Evolutionary conservation across 768 basidiomycete species (phyloP).

Genomic region (Sarcodon aspratus): DNA sequence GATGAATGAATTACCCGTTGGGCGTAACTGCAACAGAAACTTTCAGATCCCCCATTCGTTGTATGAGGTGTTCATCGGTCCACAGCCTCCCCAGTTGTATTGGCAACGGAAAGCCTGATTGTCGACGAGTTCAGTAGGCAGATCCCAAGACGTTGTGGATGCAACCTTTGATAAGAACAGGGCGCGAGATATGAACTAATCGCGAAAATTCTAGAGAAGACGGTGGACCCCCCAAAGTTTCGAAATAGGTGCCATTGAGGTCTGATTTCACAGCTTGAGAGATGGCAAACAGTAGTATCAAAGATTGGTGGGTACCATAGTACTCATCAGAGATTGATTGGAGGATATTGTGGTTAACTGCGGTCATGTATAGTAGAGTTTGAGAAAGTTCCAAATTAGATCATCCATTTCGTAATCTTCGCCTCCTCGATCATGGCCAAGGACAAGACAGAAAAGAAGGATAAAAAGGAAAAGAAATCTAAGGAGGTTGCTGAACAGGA

Average conservation of each 20-base stretch:
- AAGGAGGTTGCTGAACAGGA: conserved; percentile 13
- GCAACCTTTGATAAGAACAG: conserved; percentile 64
- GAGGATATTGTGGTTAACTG: neutral
- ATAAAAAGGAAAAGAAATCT: conserved; percentile 62
- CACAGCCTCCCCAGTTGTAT: conserved; percentile 36
- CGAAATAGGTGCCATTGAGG: conserved; percentile 43
- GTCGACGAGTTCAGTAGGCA: neutral
- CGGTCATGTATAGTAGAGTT: neutral
- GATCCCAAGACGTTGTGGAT: neutral
- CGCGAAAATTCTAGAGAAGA: conserved; percentile 59
- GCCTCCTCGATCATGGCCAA: conserved; percentile 38
- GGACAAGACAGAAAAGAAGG: conserved; percentile 70
- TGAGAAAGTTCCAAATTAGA: neutral
- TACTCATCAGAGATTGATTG: conserved; percentile 13
- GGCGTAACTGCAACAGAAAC: conserved; percentile 78
- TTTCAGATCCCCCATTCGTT: conserved; percentile 36
- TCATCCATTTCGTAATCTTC: neutral
- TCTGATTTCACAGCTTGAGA: conserved; percentile 22
- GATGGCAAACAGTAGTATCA: neutral
- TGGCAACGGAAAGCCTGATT: conserved; percentile 36
- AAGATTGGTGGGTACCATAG: conserved; percentile 5
- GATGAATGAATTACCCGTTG: conserved; percentile 43
- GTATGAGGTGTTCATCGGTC: conserved; percentile 51
- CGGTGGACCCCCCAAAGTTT: conserved; percentile 43
- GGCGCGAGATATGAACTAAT: conserved; percentile 56